Percentiles rank a stretch among this genome's conserved stretches.
These are phyloP conservation scores for Ceratocystis cacaofunesta DNA, from an alignment of 2,329 filamentous ascomycete species.

Conservation along the genomic window DNA sequence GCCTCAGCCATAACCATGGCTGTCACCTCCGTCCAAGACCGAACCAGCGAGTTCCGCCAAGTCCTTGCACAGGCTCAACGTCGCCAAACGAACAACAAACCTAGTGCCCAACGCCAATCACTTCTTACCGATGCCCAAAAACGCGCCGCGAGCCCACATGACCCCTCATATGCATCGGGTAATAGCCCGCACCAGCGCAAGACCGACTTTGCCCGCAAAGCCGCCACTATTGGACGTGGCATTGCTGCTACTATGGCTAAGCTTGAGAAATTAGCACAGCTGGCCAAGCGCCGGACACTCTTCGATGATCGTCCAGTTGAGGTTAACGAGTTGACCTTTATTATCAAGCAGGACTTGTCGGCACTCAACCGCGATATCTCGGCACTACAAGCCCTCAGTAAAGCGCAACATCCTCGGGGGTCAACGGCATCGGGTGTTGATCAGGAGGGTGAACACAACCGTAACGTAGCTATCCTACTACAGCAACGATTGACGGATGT, in stretches of 20 bases:
- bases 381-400: conserved; percentile 60
- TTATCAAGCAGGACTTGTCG: conserved; percentile 94
- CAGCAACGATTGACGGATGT: conserved; percentile 89
- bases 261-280: conserved; percentile 80
- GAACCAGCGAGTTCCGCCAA: conserved; percentile 86
- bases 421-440: conserved; percentile 30
- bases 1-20: conserved; percentile 33
- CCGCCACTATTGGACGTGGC: conserved; percentile 79
- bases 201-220: conserved; percentile 85
- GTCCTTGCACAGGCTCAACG: conserved; percentile 78
- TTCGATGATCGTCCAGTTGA: conserved; percentile 95
- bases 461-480: conserved; percentile 84
- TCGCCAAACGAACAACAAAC: conserved; percentile 60
- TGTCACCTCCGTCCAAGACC: conserved; percentile 77
- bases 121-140: conserved; percentile 63
- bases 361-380: conserved; percentile 74
- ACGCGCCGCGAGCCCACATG: conserved; percentile 36
- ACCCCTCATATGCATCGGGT: conserved; percentile 22
- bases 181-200: conserved; percentile 31
- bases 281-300: conserved; percentile 90
- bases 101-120: conserved; percentile 64
- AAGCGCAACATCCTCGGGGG: conserved; percentile 51
- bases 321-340: conserved; percentile 90
- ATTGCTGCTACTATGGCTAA: conserved; percentile 91
- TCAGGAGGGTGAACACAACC: conserved; percentile 93